phyloP scores from a whole-genome alignment of 176 grass and related monocot genomes.

The Oryza coarctata region DNA sequence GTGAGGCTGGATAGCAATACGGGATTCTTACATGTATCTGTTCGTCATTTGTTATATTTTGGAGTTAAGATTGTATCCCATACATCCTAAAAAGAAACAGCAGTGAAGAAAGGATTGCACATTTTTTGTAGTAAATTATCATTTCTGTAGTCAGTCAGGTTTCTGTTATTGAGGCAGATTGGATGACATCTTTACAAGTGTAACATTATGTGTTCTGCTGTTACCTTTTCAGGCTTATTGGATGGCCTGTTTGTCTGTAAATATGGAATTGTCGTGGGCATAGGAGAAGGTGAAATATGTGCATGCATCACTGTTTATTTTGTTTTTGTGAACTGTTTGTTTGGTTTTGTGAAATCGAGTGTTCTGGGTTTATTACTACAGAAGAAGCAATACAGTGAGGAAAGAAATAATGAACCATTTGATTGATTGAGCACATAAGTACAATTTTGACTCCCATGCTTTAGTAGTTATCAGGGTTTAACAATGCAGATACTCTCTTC shows the following conservation, averaged over 20 bases:
- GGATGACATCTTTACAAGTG: background rate
- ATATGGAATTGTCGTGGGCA: background rate
- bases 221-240: background rate
- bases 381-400: too few species aligned
- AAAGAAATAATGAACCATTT: too few species aligned
- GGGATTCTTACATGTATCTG: constrained; percentile 20
- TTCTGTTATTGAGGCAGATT: background rate
- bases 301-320: background rate
- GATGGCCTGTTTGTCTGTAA: background rate
- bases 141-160: background rate
- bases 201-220: background rate
- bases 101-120: background rate
- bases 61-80: constrained; percentile 22
- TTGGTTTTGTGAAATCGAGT: background rate
- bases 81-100: background rate
- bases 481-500: too few species aligned
- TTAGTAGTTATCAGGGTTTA: too few species aligned
- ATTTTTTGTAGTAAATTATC: background rate
- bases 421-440: too few species aligned
- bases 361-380: too few species aligned
- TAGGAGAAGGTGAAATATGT: background rate
- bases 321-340: background rate
- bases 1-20: constrained; percentile 28
- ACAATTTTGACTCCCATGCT: too few species aligned
- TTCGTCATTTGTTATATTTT: constrained; percentile 19